A percentile compares a stretch with the other conserved stretches of the same genome.
Evolutionary conservation across 192 early-diverging fungal species (phyloP).

Genomic region (Backusella sp.): DNA sequence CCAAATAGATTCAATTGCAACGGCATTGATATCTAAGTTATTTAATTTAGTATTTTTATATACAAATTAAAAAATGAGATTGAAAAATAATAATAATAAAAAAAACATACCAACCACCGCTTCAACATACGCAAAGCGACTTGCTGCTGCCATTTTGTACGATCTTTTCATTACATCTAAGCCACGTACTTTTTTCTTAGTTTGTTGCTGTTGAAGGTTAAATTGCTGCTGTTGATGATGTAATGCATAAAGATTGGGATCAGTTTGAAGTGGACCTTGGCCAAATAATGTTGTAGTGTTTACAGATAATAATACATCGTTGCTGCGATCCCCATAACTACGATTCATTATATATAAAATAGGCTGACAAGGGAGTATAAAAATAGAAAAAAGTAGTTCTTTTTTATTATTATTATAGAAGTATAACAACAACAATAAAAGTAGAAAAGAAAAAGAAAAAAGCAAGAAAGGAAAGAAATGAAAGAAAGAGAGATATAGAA

Average conservation of each 20-base stretch:
- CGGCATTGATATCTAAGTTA: constrained; percentile 47
- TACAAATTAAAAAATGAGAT: constrained; percentile 7
- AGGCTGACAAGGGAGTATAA: not conserved
- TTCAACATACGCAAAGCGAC: constrained; percentile 27
- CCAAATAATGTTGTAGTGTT: not conserved
- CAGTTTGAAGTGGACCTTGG: constrained; percentile 2
- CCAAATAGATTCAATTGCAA: constrained; percentile 59
- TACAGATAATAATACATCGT: constrained; percentile 9
- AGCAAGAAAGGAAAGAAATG: not conserved
- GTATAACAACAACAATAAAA: not conserved
- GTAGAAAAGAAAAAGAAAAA: not conserved
- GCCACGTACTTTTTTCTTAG: not conserved
- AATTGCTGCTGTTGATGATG: not conserved
- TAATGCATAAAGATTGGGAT: constrained; percentile 10
- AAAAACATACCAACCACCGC: constrained; percentile 23
- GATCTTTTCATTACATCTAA: not conserved
- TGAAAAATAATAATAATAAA: not conserved
- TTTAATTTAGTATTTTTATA: not conserved
- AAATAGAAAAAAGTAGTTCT: not conserved
- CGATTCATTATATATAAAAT: constrained; percentile 7
- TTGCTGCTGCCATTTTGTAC: constrained; percentile 4
- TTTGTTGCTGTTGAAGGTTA: not conserved
- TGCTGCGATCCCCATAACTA: not conserved
- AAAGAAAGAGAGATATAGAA: not conserved
- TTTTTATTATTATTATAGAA: not conserved